Percentiles rank a stretch among this genome's conserved stretches.
These are phyloP conservation scores for Sonneratia caseolaris DNA, from an alignment of 345 rosid species.

Conservation along the genomic window DNA sequence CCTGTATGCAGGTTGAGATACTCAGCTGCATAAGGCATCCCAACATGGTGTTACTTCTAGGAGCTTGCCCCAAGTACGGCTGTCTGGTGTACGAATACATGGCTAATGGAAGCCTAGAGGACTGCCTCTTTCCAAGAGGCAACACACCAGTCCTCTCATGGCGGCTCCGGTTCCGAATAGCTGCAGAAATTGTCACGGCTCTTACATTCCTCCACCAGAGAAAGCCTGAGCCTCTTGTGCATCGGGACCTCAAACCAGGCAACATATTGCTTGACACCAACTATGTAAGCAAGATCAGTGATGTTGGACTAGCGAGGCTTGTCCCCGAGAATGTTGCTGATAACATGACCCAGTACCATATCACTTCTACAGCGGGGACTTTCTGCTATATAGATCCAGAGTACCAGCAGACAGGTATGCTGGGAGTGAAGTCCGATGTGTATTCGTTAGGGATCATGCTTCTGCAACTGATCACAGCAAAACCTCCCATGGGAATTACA, in stretches of 20 bases:
- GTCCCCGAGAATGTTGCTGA: conserved; percentile 70
- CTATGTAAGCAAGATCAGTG: conserved; percentile 74
- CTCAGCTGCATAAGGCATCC: conserved; percentile 94
- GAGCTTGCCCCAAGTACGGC: conserved; percentile 93
- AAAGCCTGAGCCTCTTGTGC: conserved; percentile 95
- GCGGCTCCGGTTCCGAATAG: conserved; percentile 79
- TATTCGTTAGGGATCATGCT: conserved; percentile 81
- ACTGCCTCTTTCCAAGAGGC: conserved; percentile 44
- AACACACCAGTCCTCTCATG: conserved; percentile 59
- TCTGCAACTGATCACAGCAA: conserved; percentile 72
- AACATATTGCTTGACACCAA: conserved; percentile 79
- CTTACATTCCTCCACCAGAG: conserved; percentile 87
- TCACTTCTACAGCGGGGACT: conserved; percentile 83
- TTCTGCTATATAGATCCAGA: conserved; percentile 95
- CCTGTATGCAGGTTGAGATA: conserved; percentile 52
- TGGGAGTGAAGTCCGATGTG: conserved; percentile 81
- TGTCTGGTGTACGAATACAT: conserved; percentile 78
- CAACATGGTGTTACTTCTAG: conserved; percentile 87
- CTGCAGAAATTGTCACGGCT: conserved; percentile 78
- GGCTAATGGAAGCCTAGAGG: conserved; percentile 89
- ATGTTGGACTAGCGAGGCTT: conserved; percentile 81
- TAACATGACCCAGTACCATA: conserved; percentile 55
- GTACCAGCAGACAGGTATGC: conserved; percentile 92
- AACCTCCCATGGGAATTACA: conserved; percentile 63
- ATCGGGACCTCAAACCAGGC: conserved; percentile 89